Evolutionary conservation across 352 stramenopile genomes (phyloP), one percentile per base, ranked within the genome.

Genomic region (Globisporangium irregulare): DNA sequence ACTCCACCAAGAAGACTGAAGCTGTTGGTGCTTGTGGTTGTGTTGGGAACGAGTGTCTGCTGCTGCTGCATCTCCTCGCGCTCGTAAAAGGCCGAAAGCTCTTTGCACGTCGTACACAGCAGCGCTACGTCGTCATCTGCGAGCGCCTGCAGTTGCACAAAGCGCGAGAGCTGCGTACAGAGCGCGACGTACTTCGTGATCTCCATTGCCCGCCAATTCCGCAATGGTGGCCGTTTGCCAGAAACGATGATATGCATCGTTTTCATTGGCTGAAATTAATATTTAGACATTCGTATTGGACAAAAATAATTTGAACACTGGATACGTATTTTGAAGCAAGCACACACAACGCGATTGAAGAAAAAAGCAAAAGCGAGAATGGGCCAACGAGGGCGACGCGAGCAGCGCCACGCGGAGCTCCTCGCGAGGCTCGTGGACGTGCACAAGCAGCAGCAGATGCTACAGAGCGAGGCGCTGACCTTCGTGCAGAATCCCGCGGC

Each of bases 101-200:
- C 75, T 1, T 74, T 66, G 53, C 76, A 67, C 43, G 73, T 67
- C 14, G 54, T 58, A 22, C 72, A 63, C 5, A 80, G 54, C 55
- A 67, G 71, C n/a, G 66, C 69, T 4, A 34, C 64, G 27, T 67
- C 48, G 1, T 10, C 62, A 22, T 69, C 46, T 34, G 38, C 69
- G 10, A 77, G 72, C 34, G 69, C 54, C 53, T 66, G 69, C 14
- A 74, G 60, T 64, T 78, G 80, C 67, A 90, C 66, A 61, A 90
- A 81, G 58, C 76, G 80, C 68, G 86, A 88, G 66, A 94, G 73
- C 55, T 76, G 80, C 76, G 84, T 77, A 55, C 84, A 91, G 55
- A 93, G 72, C 70, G 83, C 76, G 10, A 92, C 72, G 63, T 87
- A 81, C 65, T 67, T 50, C 62, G 75, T 70, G 64, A 84, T 74